A percentile compares a stretch with the other conserved stretches of the same genome.
Evolutionary conservation across 208 protist species (phyloP).

Genomic region (Trypanosoma caninum): DNA sequence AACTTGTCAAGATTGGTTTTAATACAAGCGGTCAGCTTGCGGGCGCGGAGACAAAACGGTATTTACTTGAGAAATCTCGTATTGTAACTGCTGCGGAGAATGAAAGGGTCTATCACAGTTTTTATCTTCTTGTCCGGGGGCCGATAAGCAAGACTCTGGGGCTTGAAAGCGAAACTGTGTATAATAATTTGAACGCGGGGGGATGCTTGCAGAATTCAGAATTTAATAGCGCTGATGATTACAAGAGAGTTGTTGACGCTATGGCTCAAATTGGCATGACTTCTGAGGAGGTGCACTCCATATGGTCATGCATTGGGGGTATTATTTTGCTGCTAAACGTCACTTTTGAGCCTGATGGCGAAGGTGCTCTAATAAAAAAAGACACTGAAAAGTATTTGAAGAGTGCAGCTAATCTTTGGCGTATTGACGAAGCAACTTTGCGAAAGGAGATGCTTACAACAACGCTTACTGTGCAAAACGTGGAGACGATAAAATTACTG

Average conservation of each 20-base stretch:
- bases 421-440: conserved; percentile 22
- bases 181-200: conserved; percentile 27
- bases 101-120: conserved; percentile 90
- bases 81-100: conserved; percentile 49
- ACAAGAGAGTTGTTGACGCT: conserved; percentile 23
- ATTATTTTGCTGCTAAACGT: conserved; percentile 78
- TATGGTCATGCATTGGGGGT: conserved; percentile 40
- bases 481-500: conserved; percentile 14
- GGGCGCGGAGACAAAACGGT: conserved; percentile 46
- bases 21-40: conserved; percentile 34
- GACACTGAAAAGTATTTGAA: conserved; percentile 16
- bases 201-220: conserved; percentile 29
- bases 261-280: conserved; percentile 51
- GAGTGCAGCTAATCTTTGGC: conserved; percentile 22
- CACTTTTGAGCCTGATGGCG: conserved; percentile 33
- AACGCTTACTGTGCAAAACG: conserved; percentile 26
- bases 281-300: conserved; percentile 29
- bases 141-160: conserved; percentile 9
- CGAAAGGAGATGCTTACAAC: conserved; percentile 30
- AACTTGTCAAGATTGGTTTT: conserved; percentile 76
- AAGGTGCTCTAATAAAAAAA: conserved; percentile 13
- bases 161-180: conserved; percentile 16
- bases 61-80: conserved; percentile 77
- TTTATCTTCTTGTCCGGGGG: conserved; percentile 67
- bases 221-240: conserved; percentile 30